phyloP scores from a whole-genome alignment of 345 rosid genomes.

The Lepidium sativum region DNA sequence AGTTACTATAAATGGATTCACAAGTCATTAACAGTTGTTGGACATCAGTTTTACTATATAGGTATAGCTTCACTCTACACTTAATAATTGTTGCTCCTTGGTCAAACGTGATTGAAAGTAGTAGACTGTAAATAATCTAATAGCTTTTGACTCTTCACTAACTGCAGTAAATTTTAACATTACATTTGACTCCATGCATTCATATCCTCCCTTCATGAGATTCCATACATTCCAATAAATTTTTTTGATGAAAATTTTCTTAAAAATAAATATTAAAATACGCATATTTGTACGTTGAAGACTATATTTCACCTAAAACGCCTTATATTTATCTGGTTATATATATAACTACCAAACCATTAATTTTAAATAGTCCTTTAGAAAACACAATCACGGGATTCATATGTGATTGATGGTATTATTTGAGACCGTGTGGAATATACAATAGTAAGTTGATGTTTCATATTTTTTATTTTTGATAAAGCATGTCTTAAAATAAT shows the following conservation, averaged over 20 bases:
- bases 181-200: background rate
- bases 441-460: background rate
- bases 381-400: background rate
- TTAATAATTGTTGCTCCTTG: background rate
- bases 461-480: background rate
- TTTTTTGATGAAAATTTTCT: background rate
- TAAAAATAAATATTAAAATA: background rate
- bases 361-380: background rate
- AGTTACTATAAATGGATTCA: background rate
- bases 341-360: background rate
- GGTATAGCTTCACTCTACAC: background rate
- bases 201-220: background rate
- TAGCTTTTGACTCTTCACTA: conserved; percentile 2
- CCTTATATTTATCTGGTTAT: background rate
- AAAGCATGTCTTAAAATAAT: background rate
- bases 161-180: background rate
- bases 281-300: too few species aligned
- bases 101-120: conserved; percentile 2
- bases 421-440: background rate
- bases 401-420: background rate
- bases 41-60: background rate
- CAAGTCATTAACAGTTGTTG: background rate
- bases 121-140: background rate
- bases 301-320: background rate
- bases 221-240: background rate